Percentiles rank a stretch among this genome's conserved stretches.
Conservation (phyloP, 164 flowering plant species). For the Nelumbo lutea region DNA sequence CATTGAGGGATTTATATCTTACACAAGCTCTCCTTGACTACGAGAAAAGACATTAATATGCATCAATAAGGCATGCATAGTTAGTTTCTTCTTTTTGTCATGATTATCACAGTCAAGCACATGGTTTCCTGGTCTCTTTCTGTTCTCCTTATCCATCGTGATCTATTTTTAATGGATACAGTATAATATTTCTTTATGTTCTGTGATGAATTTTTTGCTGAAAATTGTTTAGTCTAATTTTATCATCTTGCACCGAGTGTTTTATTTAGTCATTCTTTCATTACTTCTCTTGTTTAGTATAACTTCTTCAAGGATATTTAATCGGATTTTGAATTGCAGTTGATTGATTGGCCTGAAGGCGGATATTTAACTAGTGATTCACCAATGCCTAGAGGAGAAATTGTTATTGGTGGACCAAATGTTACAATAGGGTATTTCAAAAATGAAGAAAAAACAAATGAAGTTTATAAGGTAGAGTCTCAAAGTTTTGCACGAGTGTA, state of each 20-base stretch:
- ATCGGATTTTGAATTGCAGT: constrained; percentile 37
- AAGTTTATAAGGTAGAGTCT: constrained; percentile 78
- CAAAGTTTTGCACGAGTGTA: background rate
- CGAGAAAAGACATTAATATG: no score
- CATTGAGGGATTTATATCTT: background rate
- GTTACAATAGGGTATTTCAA: constrained; percentile 93
- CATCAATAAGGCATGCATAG: background rate
- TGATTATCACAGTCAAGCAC: no score
- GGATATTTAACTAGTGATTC: constrained; percentile 72
- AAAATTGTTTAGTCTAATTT: background rate
- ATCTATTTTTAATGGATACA: no score
- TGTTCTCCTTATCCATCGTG: no score
- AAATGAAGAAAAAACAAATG: constrained; percentile 78
- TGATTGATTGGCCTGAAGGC: constrained; percentile 95
- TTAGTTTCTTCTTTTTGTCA: no score
- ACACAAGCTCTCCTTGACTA: background rate
- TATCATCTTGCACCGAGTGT: background rate
- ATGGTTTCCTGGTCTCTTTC: no score
- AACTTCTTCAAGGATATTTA: constrained; percentile 2
- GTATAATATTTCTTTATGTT: no score
- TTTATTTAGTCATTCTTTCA: background rate
- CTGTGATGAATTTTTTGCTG: background rate
- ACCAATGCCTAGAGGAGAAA: constrained; percentile 97
- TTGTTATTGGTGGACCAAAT: constrained; percentile 91
- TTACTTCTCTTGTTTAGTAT: background rate